Evolutionary conservation across 768 basidiomycete genomes (phyloP), one percentile per base, ranked within the genome.

Genomic region (Kwoniella newhampshirensis): DNA sequence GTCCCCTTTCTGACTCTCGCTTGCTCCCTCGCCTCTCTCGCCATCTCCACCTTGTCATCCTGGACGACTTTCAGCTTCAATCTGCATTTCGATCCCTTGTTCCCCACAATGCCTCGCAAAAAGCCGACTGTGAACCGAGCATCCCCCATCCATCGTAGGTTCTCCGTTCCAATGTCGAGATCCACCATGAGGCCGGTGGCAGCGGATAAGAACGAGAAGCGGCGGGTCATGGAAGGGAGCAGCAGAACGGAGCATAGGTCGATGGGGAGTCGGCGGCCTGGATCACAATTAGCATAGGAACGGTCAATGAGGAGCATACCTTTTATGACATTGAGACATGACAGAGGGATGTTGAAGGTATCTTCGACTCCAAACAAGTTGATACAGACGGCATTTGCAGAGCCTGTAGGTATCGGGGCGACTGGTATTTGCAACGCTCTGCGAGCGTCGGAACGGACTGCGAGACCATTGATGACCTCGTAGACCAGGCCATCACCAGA

Each of bases 401-500:
- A 76, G 12, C 75, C 75, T 73, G 41, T 11, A 4, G 77, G 77
- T 26, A 78, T 73, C 0, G 75, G 73, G 3, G 66, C 71, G 4
- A 78, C 57, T 1, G 76, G 75, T 36, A 70, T 73, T 17, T 64
- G 53, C 13, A 78, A 52, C 4, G 75, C 75, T 36, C 67, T 63
- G 20, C 51, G 51, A 13, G 74, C 77, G 58, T 78, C 74, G 4
- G 57, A 21, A 27, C 76, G 59, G 2, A 45, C 46, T 1, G 76
- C 76, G 17, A 78, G 54, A 9, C 77, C 77, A 48, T 77, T 76
- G 40, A 76, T 41, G 1, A 77, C 60, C 42, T 78, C 77, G 54
- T 77, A 74, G 6, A 75, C 67, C 30, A 75, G 49, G 7, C 77
- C 77, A 52, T 78, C 77, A 4, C 77, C 77, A 0, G 74, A 75